Evolutionary conservation across 257 asterid genomes (phyloP).

Genomic region (Primulina eburnea): DNA sequence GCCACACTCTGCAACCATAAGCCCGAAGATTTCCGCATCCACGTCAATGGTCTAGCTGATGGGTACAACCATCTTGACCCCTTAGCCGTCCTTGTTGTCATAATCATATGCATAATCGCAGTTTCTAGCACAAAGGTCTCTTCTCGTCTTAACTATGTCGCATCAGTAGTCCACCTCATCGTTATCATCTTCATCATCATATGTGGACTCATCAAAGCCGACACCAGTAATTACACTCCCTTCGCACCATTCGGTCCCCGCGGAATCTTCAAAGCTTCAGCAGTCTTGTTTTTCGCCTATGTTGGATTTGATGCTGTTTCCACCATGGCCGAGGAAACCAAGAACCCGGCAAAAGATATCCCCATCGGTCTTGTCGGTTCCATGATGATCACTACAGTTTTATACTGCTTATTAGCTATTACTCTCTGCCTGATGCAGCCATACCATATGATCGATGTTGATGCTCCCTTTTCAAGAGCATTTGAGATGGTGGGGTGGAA

Average conservation of each 20-base stretch:
- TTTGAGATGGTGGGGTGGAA: slow-evolving; percentile 50
- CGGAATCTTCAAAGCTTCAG: slow-evolving; percentile 61
- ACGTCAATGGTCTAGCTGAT: slow-evolving; percentile 28
- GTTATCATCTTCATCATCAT: slow-evolving; percentile 52
- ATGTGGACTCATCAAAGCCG: slow-evolving; percentile 49
- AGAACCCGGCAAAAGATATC: slow-evolving; percentile 54
- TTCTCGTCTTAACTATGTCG: slow-evolving; percentile 58
- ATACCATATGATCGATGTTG: slow-evolving; percentile 30
- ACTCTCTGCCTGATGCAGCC: slow-evolving; percentile 67
- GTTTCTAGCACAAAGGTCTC: slow-evolving; percentile 61
- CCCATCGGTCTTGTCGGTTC: slow-evolving; percentile 76
- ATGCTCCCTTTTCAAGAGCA: slow-evolving; percentile 68
- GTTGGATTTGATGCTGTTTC: slow-evolving; percentile 75
- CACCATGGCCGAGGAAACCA: slow-evolving; percentile 74
- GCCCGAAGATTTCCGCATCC: slow-evolving; percentile 46
- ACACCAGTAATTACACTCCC: slow-evolving; percentile 39
- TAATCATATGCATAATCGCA: slow-evolving; percentile 35
- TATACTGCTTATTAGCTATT: slow-evolving; percentile 55
- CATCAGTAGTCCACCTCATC: slow-evolving; percentile 48
- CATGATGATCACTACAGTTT: slow-evolving; percentile 50
- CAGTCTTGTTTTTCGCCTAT: slow-evolving; percentile 60
- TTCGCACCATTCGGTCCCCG: slow-evolving; percentile 52
- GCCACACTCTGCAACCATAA: slow-evolving; percentile 58
- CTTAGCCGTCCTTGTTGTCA: slow-evolving; percentile 52
- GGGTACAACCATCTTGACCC: slow-evolving; percentile 78